Conservation (phyloP, 495 filamentous ascomycete genomes). For the Glonium stellatum region DNA sequence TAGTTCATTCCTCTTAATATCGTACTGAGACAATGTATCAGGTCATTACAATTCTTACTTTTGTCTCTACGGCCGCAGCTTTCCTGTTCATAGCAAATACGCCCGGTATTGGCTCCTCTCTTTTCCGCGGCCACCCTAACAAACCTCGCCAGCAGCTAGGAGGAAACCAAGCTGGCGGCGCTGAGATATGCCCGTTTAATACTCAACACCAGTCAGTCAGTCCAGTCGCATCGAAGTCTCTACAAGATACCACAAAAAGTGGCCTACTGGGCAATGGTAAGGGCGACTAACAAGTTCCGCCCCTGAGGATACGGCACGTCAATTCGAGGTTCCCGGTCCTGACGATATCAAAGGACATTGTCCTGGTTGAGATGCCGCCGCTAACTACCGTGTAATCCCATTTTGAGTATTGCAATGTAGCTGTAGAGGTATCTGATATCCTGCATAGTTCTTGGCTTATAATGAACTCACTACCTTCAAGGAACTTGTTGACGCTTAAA, state of each 20-base stretch:
- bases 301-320: slow-evolving; percentile 32
- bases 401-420: background rate
- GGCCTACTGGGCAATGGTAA: slow-evolving; percentile 33
- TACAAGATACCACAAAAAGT: slow-evolving; percentile 36
- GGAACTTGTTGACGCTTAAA: slow-evolving; percentile 40
- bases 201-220: background rate
- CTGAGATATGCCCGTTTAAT: background rate
- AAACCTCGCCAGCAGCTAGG: background rate
- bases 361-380: slow-evolving; percentile 34
- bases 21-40: background rate
- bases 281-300: slow-evolving; percentile 38
- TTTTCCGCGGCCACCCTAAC: background rate
- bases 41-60: background rate
- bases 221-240: background rate
- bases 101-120: background rate
- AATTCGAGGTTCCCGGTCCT: slow-evolving; percentile 25
- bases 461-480: slow-evolving; percentile 41
- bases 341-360: slow-evolving; percentile 33
- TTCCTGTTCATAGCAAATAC: background rate
- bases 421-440: background rate
- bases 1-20: background rate
- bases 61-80: background rate
- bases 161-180: background rate
- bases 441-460: slow-evolving; percentile 37
- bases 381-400: slow-evolving; percentile 27